Evolutionary conservation across 164 flowering plant genomes (phyloP), one percentile per base, ranked within the genome.

Genomic region (Piper betle): DNA sequence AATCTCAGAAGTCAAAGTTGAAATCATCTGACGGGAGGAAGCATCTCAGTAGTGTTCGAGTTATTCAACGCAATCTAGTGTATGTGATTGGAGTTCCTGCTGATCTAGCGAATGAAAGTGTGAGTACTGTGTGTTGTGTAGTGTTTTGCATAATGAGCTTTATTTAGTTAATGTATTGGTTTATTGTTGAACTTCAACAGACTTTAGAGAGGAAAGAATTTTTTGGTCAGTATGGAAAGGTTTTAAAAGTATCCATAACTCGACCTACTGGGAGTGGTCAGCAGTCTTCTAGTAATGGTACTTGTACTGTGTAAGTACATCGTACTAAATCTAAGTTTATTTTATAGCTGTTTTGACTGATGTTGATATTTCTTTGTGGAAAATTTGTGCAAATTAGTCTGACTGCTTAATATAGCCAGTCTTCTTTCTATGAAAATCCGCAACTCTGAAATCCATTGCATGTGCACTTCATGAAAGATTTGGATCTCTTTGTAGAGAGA

Each of bases 211-310:
- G 71, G 39, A 84, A 68, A 75, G 97, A 91, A 38, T 94, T 85
- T 72, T 94, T 94, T 84, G 92, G 84, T 46, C 96, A 86, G 72
- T 94, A 94, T 83, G 97, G 99, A 39, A 94, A 86, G 78, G 96
- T 91, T 62, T 65, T 85, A 33, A 94, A 94, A 73, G 96, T 91
- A 18, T 88, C 99, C 12, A 80, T 92, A 71, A 82, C 99, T 68
- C 84, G 97, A 18, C 84, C 96, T 37, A 77, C 96, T 54, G 77
- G 90, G 68, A 96, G 96, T 57, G 79, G 78, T 75, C 99, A 91
- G 65, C 92, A 88, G 62, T 84, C 84, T 72, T 73, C 93, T 52
- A 87, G 81, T 77, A 84, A 73, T 74, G 56, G 48, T 25, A 85
- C 96, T 60, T 91, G 92, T 72, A 88, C 96, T 84, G 97, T 94